A percentile compares a stretch with the other conserved stretches of the same genome.
Evolutionary conservation across 1,284 basidiomycete genomes (phyloP).

Genomic region (Ganoderma leucocontextum): DNA sequence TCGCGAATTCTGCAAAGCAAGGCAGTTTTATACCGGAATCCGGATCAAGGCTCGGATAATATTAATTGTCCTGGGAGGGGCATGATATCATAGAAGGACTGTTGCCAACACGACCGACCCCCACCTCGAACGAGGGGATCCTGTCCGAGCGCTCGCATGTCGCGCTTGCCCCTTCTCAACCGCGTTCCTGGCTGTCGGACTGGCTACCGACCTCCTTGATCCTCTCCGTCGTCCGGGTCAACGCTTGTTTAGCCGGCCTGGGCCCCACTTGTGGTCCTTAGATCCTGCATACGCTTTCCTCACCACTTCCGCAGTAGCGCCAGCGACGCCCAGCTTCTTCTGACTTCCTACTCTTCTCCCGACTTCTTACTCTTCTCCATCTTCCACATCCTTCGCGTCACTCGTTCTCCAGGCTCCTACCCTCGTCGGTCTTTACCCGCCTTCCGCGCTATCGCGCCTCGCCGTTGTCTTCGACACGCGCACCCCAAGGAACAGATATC

Average conservation of each 20-base stretch:
- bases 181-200: conserved; percentile 11
- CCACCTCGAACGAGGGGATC: background rate
- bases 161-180: conserved; percentile 4
- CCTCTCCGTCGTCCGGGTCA: background rate
- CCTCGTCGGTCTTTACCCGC: conserved; percentile 28
- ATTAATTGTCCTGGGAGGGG: conserved; percentile 2
- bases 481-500: conserved; percentile 17
- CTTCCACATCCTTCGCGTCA: conserved; percentile 15
- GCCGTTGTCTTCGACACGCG: conserved; percentile 5
- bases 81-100: background rate
- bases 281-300: background rate
- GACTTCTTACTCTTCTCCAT: conserved; percentile 1
- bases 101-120: conserved; percentile 10
- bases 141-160: background rate
- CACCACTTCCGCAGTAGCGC: conserved; percentile 5
- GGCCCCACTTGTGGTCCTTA: conserved; percentile 11
- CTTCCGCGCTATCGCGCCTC: conserved; percentile 5
- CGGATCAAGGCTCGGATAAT: conserved; percentile 1
- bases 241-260: conserved; percentile 22
- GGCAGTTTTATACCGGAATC: background rate
- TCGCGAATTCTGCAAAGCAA: background rate
- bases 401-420: conserved; percentile 24
- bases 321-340: background rate
- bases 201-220: conserved; percentile 11
- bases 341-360: background rate